Conservation (phyloP, 345 rosid genomes). For the Hirschfeldia incana region DNA sequence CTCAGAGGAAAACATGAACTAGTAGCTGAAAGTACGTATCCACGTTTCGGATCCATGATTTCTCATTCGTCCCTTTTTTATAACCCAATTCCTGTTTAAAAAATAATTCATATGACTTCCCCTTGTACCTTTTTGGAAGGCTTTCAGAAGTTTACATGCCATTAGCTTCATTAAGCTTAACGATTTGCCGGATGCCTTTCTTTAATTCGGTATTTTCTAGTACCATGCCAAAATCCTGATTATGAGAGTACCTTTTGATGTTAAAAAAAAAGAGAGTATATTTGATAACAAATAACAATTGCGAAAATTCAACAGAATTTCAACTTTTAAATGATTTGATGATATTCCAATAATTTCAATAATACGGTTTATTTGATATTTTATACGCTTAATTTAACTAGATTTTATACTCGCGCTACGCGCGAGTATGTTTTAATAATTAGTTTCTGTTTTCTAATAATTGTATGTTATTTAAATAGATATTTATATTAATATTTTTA, state of each 20-base stretch:
- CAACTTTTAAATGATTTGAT: background rate
- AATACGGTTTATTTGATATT: too few relatives aligned
- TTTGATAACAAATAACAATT: too few relatives aligned
- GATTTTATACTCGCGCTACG: too few relatives aligned
- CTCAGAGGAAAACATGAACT: too few relatives aligned
- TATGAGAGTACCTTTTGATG: background rate
- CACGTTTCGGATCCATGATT: conserved; percentile 7
- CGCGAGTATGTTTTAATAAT: too few relatives aligned
- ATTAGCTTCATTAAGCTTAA: background rate
- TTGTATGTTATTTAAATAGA: too few relatives aligned
- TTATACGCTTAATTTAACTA: too few relatives aligned
- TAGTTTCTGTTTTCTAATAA: too few relatives aligned
- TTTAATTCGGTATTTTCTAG: background rate
- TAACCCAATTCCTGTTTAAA: too few relatives aligned
- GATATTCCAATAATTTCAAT: background rate
- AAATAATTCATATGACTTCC: background rate
- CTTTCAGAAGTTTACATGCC: background rate
- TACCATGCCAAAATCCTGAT: conserved; percentile 5
- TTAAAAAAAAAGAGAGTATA: too few relatives aligned
- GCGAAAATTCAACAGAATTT: too few relatives aligned
- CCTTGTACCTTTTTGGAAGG: background rate
- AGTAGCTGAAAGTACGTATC: background rate
- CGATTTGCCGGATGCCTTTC: background rate
- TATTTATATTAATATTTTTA: too few relatives aligned
- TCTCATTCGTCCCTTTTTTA: background rate